Percentiles rank a stretch among this genome's conserved stretches.
These are phyloP conservation scores for Solanum microdontum DNA, from an alignment of 257 asterid species.

Conservation along the genomic window DNA sequence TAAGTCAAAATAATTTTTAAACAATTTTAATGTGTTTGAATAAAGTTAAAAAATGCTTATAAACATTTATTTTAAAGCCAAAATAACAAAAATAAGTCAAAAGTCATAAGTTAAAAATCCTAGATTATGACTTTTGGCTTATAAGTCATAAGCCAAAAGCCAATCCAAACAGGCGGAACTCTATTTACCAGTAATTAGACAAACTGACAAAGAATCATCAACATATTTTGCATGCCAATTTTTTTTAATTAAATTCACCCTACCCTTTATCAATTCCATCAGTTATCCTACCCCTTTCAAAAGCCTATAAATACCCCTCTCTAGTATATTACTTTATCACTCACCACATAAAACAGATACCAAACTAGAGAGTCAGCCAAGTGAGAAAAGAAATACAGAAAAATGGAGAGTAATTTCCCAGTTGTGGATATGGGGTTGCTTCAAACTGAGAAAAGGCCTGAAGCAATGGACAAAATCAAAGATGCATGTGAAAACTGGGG, in stretches of 20 bases:
- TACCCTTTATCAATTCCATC: not conserved
- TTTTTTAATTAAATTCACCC: not conserved
- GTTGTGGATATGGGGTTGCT: slow-evolving; percentile 46
- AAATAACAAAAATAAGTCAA: no score
- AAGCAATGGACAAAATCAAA: slow-evolving; percentile 41
- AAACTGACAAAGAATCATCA: not conserved
- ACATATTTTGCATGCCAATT: not conserved
- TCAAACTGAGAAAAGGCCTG: slow-evolving; percentile 46
- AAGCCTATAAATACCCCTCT: slow-evolving; percentile 39
- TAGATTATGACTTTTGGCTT: no score
- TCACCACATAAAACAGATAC: not conserved
- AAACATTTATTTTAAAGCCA: no score
- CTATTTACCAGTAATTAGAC: not conserved
- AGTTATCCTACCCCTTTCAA: not conserved
- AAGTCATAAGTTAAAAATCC: no score
- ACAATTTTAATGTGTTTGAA: rapidly evolving
- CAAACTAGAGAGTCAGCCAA: not conserved
- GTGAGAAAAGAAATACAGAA: not conserved
- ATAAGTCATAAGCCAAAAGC: no score
- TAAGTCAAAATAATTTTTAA: no score
- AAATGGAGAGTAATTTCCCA: slow-evolving; percentile 43
- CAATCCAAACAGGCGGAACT: not conserved
- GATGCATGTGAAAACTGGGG: slow-evolving; percentile 76
- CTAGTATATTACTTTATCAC: not conserved
- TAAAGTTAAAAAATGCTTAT: no score